Base-by-base conservation (phyloP, 257 asterid species). In the Buddleja alternifolia region DNA sequence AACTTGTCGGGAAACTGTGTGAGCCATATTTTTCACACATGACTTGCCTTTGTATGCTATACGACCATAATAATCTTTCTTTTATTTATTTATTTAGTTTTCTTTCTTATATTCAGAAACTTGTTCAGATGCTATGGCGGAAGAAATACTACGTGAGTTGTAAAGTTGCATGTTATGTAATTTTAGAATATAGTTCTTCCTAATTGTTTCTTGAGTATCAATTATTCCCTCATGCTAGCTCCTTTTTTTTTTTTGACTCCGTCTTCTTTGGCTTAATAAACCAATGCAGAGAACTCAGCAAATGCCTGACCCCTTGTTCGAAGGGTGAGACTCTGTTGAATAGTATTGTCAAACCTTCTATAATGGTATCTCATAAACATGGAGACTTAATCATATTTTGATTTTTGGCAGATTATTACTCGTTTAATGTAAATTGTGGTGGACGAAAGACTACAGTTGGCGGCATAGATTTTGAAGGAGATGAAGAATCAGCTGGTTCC, bases 361-460 rank as follows among this genome's bases (percentile, higher is more conserved):
- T 36, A 15, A 9, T 20, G 14, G 29, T 25, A 32, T 45, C 15
- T 19, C 24, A 29, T 45, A 42, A 19, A 24, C 55, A 16, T 23
- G 1, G 0, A 12, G 21, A 44, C 29, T 16, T 40, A 29, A 10
- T 25, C 4, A 25, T 15, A 6, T 10, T 29, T 53, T 41, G 17
- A 11, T 66, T 54, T 57, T 42, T 15, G 58, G 44, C 79, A 84
- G 94, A 78, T 63, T 58, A 73, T 62, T 84, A 82, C 19, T 47
- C 78, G 0, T 69, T 87, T 56, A 75, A 82, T 77, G 75, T 87
- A 52, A 87, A 87, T 50, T 87, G 94, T 75, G 94, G 85, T 21
- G 88, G 90, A 55, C 19, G 7, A 45, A 36, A 7, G 15, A 59
- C 50, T 15, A 50, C 0, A 37, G 45, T 67, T 39, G 87, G 87